Percentiles rank a stretch among this genome's conserved stretches.
Conservation (phyloP, 768 basidiomycete genomes). For the Austroboletus festivus region DNA sequence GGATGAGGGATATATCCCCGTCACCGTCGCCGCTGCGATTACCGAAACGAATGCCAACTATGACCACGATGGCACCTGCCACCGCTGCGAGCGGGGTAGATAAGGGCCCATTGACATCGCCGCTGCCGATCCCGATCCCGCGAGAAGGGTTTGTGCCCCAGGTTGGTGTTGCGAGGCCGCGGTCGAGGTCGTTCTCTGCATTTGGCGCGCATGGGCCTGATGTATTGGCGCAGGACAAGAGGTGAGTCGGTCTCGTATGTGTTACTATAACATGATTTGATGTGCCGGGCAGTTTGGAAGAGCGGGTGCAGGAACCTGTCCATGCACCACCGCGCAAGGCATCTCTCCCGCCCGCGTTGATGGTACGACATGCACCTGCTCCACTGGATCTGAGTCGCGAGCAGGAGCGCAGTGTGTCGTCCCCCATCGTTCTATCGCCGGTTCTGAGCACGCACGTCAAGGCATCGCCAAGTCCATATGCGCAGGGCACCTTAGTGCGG, state of each 20-base stretch:
- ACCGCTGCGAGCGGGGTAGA: neutral
- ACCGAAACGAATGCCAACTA: too few species aligned
- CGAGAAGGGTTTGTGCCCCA: constrained; percentile 66
- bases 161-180: constrained; percentile 45
- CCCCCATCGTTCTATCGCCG: constrained; percentile 35
- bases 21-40: constrained; percentile 7
- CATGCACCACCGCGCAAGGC: constrained; percentile 2
- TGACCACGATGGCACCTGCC: constrained; percentile 1
- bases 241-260: constrained; percentile 15
- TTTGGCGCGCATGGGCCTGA: constrained; percentile 43
- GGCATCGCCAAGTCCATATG: constrained; percentile 38
- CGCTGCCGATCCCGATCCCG: constrained; percentile 46
- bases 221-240: neutral
- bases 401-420: neutral
- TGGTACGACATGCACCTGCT: constrained; percentile 15
- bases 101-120: neutral
- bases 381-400: constrained; percentile 16
- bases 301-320: constrained; percentile 18
- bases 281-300: constrained; percentile 18
- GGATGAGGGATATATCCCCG: neutral
- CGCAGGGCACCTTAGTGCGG: constrained; percentile 19
- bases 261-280: too few species aligned
- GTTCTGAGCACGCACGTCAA: constrained; percentile 27
- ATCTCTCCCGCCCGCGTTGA: constrained; percentile 22
- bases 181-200: constrained; percentile 75